Evolutionary conservation across 495 filamentous ascomycete genomes (phyloP), one percentile per base, ranked within the genome.

Genomic region (Penicillium coprophilum): DNA sequence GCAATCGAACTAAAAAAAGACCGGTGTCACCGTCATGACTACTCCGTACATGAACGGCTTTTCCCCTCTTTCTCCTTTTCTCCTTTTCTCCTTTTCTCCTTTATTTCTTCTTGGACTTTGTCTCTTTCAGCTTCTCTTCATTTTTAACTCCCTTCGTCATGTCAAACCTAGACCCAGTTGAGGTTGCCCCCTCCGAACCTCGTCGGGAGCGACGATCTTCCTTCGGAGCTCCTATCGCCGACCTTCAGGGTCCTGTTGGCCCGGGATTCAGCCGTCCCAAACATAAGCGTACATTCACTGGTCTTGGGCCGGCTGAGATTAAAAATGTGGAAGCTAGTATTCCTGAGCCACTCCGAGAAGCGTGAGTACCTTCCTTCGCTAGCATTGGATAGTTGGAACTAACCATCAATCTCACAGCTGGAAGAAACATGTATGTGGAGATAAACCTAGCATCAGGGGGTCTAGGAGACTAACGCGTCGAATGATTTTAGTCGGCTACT

Each of bases 281-380:
- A 76, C 94, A 98, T 77, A 96, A 89, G 79, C 84, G 94, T 48
- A 97, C 92, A 15, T 87, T 87, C 60, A 98, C 94, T 4, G 94
- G 94, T 10, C 92, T 96, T 66, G 92, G 92, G 24, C 81, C 90
- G 23, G 75, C 80, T 3, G 93, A 97, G 63, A 97, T 96, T 78
- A 97, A 96, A 80, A 86, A 69, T 63, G 90, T 97, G 40, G 94
- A 97, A 75, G 91, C 83, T 30, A 84, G 79, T 62, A 95, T 98
- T 66, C 94, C 95, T 46, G 90, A 96, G 67, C 84, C 87, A 28
- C 84, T 96, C 70, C 82, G 95, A 67, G 90, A 86, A 64, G 88
- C 88, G 80, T 89, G 63, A 79, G 84, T 78, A 27, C 31, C 31
- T 55, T 27, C 31, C 13, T 41, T 39, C 13, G 46, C 36, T 46